Conservation (phyloP, 1,139 yeast genomes). For the Spencermartinsiella ligniputridi region DNA sequence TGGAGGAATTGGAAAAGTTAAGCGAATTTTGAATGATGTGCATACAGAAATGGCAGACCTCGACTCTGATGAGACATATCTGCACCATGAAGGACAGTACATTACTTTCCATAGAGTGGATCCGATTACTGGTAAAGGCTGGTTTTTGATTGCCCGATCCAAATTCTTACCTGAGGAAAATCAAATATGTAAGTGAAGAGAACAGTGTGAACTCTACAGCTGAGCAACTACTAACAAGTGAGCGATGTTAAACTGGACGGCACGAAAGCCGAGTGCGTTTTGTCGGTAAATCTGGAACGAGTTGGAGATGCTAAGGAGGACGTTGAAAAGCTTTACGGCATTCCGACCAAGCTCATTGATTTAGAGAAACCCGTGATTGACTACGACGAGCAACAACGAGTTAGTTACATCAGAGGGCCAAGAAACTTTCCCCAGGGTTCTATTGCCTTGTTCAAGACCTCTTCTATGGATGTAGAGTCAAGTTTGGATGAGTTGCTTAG, state of each 20-base stretch:
- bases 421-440: conserved; percentile 80
- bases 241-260: conserved; percentile 64
- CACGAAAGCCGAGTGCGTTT: conserved; percentile 55
- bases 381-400: conserved; percentile 35
- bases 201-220: neutral
- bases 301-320: conserved; percentile 46
- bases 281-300: conserved; percentile 54
- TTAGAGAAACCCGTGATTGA: conserved; percentile 49
- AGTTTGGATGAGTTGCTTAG: conserved; percentile 61
- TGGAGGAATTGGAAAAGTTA: conserved; percentile 72
- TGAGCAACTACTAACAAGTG: conserved; percentile 38
- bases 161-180: conserved; percentile 49
- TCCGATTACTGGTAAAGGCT: conserved; percentile 81
- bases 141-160: conserved; percentile 82
- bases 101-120: conserved; percentile 86
- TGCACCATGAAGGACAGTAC: conserved; percentile 89
- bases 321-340: conserved; percentile 42
- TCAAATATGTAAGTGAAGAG: conserved; percentile 17
- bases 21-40: conserved; percentile 52
- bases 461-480: conserved; percentile 50
- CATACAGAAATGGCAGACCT: conserved; percentile 64
- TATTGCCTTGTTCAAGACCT: conserved; percentile 76
- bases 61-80: conserved; percentile 85
- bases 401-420: conserved; percentile 52
- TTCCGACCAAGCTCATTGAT: conserved; percentile 59